phyloP scores from a whole-genome alignment of 2,329 filamentous ascomycete species.

The Neurospora crassa region DNA sequence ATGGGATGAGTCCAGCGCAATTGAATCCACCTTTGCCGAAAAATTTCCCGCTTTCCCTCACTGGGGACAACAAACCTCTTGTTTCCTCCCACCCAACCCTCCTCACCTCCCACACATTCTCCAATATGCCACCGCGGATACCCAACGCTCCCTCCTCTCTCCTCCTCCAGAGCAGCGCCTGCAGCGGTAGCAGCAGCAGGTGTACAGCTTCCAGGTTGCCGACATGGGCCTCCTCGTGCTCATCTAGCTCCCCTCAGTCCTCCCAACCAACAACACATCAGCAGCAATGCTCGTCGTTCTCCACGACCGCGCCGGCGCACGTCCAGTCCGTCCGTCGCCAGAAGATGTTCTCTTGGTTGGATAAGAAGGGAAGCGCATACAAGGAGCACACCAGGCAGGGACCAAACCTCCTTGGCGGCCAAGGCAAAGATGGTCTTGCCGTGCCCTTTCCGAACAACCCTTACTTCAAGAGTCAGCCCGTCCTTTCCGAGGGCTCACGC shows the following conservation, averaged over 20 bases:
- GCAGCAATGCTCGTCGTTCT: conserved; percentile 22
- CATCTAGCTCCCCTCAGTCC: neutral
- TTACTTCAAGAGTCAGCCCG: conserved; percentile 58
- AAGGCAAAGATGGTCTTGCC: conserved; percentile 19
- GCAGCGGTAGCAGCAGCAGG: conserved; percentile 1
- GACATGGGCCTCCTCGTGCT: neutral
- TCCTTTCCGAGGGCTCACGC: conserved; percentile 64
- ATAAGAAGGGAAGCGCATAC: conserved; percentile 10
- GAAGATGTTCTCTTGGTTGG: conserved; percentile 22
- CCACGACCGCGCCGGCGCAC: conserved; percentile 28
- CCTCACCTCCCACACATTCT: conserved; percentile 1
- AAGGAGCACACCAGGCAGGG: neutral
- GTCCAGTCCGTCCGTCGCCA: neutral
- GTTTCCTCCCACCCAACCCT: conserved; percentile 2
- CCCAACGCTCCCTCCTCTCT: conserved; percentile 1
- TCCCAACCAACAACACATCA: neutral
- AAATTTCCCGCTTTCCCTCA: neutral
- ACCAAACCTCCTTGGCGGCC: conserved; percentile 29
- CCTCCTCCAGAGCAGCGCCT: conserved; percentile 6
- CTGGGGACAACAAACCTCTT: conserved; percentile 3
- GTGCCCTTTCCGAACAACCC: conserved; percentile 67
- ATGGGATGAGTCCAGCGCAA: neutral
- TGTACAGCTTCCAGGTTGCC: neutral
- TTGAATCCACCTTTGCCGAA: neutral
- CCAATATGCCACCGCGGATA: conserved; percentile 19